Conservation (phyloP, 2,329 filamentous ascomycete genomes). For the Colletotrichum cuscutae region DNA sequence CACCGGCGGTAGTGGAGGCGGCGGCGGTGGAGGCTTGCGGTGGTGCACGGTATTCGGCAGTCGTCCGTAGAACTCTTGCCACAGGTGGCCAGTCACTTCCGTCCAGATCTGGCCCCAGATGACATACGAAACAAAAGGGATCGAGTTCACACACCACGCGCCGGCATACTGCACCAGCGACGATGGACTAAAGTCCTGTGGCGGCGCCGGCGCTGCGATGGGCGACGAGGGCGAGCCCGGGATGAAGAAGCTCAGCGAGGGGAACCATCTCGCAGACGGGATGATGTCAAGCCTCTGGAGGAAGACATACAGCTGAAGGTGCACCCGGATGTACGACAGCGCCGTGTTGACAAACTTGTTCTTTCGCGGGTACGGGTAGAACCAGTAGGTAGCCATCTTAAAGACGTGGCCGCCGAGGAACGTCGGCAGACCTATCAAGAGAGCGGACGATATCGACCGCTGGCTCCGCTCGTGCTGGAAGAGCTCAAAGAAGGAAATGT, state of each 20-base stretch:
- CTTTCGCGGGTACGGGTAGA: conserved; percentile 35
- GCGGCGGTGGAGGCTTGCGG: conserved; percentile 37
- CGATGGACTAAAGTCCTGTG: conserved; percentile 47
- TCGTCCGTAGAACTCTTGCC: conserved; percentile 48
- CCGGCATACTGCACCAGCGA: conserved; percentile 57
- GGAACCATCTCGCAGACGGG: conserved; percentile 53
- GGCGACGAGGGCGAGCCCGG: conserved; percentile 64
- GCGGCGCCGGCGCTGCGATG: conserved; percentile 56
- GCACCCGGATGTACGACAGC: conserved; percentile 55
- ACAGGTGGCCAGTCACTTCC: conserved; percentile 48
- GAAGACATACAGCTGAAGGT: conserved; percentile 63
- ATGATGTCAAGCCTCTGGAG: conserved; percentile 63
- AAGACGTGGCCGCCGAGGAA: conserved; percentile 47
- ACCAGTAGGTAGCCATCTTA: conserved; percentile 40
- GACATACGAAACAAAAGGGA: conserved; percentile 60
- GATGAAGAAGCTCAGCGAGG: conserved; percentile 60
- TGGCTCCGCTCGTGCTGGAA: conserved; percentile 45
- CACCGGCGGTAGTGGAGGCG: conserved; percentile 35
- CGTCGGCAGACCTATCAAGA: conserved; percentile 53
- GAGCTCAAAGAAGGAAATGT: conserved; percentile 59
- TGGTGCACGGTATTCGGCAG: conserved; percentile 52
- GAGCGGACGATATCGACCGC: conserved; percentile 45
- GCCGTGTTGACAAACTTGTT: conserved; percentile 34
- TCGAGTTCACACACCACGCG: conserved; percentile 51
- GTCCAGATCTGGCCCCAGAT: conserved; percentile 52